These are phyloP conservation scores for Kazachstania martiniae DNA, from an alignment of 805 yeast species.

Conservation along the genomic window DNA sequence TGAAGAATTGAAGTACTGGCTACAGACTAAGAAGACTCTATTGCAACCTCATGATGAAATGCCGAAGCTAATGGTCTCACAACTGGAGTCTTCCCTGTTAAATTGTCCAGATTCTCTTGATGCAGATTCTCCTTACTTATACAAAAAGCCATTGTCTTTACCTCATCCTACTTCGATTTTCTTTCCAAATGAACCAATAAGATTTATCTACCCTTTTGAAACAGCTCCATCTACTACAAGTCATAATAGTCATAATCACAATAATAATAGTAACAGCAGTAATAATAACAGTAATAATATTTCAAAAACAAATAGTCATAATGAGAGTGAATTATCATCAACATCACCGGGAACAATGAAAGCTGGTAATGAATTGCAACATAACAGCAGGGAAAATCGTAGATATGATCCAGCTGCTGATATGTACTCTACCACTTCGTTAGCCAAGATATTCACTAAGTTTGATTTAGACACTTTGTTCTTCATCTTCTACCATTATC, in stretches of 20 bases:
- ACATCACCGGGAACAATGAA: too few species aligned
- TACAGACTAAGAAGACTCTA: conserved; percentile 20
- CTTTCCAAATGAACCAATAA: conserved; percentile 50
- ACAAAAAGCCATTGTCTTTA: conserved; percentile 57
- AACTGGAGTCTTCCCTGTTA: conserved; percentile 64
- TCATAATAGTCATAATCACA: conserved; percentile 28
- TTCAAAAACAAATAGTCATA: conserved; percentile 3
- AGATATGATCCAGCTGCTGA: too few species aligned
- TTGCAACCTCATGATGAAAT: conserved; percentile 24
- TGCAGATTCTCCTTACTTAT: conserved; percentile 61
- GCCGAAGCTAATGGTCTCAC: conserved; percentile 21
- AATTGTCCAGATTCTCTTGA: conserved; percentile 92
- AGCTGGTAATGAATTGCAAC: too few species aligned
- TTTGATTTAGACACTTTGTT: conserved; percentile 82
- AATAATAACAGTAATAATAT: conserved; percentile 1
- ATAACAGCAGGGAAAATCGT: too few species aligned
- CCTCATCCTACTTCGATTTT: conserved; percentile 86
- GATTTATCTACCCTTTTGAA: conserved; percentile 22
- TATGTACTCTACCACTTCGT: conserved; percentile 27
- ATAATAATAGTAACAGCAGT: conserved; percentile 16
- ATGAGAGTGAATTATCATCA: conserved; percentile 2
- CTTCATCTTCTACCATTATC: conserved; percentile 79
- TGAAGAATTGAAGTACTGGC: conserved; percentile 23
- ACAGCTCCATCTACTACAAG: conserved; percentile 1
- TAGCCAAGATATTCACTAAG: conserved; percentile 55